Percentiles rank a stretch among this genome's conserved stretches.
Evolutionary conservation across 2,329 filamentous ascomycete genomes (phyloP).

Genomic region (Ophiostoma pallidulum): DNA sequence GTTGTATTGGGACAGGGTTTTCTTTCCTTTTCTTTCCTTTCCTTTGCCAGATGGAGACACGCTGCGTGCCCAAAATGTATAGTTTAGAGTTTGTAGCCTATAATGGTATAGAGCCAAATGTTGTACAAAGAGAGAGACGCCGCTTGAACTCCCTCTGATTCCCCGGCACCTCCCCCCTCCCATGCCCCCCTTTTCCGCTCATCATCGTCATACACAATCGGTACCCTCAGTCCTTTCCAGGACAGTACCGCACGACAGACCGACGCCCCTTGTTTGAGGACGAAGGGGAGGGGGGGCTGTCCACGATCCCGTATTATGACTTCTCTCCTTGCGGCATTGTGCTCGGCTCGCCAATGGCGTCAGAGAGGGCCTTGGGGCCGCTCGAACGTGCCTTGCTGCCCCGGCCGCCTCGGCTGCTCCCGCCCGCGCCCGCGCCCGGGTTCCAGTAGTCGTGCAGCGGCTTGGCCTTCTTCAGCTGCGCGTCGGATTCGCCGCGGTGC

Average conservation of each 20-base stretch:
- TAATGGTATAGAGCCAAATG: slow-evolving; percentile 8
- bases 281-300: too few species aligned
- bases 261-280: too few species aligned
- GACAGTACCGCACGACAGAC: too few species aligned
- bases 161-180: too few species aligned
- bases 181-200: too few species aligned
- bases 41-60: not conserved
- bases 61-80: not conserved
- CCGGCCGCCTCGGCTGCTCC: too few species aligned
- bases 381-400: not conserved
- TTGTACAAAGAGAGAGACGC: slow-evolving; percentile 15
- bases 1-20: too few species aligned
- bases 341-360: slow-evolving; percentile 12
- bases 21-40: not conserved
- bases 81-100: slow-evolving; percentile 9
- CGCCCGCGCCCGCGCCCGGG: not conserved
- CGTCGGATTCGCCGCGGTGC: slow-evolving; percentile 4
- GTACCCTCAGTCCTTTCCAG: too few species aligned
- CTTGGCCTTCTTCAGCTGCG: not conserved
- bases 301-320: too few species aligned
- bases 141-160: not conserved
- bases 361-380: not conserved
- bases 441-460: slow-evolving; percentile 15
- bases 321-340: not conserved
- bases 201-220: too few species aligned